These are phyloP conservation scores for Russula vinacea DNA, from an alignment of 768 basidiomycete genomes.

Conservation along the genomic window DNA sequence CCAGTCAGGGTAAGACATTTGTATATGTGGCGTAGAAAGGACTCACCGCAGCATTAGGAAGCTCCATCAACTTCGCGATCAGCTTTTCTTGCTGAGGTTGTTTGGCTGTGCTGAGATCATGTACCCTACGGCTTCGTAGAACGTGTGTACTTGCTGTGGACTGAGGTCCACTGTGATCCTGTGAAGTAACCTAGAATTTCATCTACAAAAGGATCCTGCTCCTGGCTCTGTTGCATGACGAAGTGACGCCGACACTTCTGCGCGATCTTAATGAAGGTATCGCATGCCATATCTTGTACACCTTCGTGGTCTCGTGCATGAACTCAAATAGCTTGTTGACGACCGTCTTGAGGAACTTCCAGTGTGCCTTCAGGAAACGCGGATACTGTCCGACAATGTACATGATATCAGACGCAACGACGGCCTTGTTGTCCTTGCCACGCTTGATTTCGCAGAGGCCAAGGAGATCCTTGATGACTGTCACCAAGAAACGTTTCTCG, in stretches of 20 bases:
- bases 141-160: conserved; percentile 96
- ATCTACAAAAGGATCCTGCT: conserved; percentile 96
- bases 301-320: conserved; percentile 99
- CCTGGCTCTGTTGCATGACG: conserved; percentile 97
- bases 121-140: conserved; percentile 98
- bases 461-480: conserved; percentile 98
- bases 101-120: conserved; percentile 99
- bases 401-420: conserved; percentile 94
- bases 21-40: background rate
- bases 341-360: conserved; percentile 99
- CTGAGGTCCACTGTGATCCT: conserved; percentile 92
- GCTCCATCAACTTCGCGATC: conserved; percentile 92
- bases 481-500: conserved; percentile 97
- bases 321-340: conserved; percentile 99
- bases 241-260: conserved; percentile 98
- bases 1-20: background rate
- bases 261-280: conserved; percentile 99
- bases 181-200: conserved; percentile 92
- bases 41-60: conserved; percentile 87
- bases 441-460: conserved; percentile 97
- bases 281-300: conserved; percentile 99
- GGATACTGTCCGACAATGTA: conserved; percentile 99
- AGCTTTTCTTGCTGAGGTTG: conserved; percentile 95
- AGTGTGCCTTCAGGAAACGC: conserved; percentile 98
- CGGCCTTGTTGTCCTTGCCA: conserved; percentile 99